A percentile compares a stretch with the other conserved stretches of the same genome.
Conservation (phyloP, 331 rosid genomes). For the Quercus phellos region DNA sequence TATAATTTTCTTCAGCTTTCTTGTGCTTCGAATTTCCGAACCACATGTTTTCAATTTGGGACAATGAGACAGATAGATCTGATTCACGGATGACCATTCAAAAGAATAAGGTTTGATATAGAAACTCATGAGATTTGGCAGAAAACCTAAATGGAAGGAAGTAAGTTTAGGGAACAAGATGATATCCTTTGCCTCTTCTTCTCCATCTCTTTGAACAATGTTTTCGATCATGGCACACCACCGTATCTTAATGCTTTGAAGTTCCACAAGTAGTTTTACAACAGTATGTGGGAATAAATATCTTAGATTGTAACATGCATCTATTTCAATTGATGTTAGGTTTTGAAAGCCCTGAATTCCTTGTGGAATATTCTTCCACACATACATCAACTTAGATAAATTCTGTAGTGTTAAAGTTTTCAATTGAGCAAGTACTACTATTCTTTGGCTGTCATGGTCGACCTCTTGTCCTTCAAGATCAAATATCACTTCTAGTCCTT, state of each 20-base stretch:
- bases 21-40: neutral
- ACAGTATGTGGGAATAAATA: neutral
- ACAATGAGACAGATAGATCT: neutral
- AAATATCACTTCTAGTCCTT: neutral
- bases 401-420: no score
- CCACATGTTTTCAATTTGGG: neutral
- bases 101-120: neutral
- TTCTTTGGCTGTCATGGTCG: neutral
- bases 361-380: neutral
- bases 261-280: neutral
- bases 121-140: conserved; percentile 12
- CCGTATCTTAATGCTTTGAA: neutral
- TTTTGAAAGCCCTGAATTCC: neutral
- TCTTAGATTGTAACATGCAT: neutral
- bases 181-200: neutral
- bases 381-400: no score
- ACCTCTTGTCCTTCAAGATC: conserved; percentile 6
- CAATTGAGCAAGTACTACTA: no score
- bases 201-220: neutral
- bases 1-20: neutral
- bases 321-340: neutral
- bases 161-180: neutral
- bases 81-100: neutral
- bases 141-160: accelerated
- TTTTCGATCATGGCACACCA: neutral